A percentile compares a stretch with the other conserved stretches of the same genome.
phyloP scores from a whole-genome alignment of 768 basidiomycete genomes.

The Pleurotus djamor region DNA sequence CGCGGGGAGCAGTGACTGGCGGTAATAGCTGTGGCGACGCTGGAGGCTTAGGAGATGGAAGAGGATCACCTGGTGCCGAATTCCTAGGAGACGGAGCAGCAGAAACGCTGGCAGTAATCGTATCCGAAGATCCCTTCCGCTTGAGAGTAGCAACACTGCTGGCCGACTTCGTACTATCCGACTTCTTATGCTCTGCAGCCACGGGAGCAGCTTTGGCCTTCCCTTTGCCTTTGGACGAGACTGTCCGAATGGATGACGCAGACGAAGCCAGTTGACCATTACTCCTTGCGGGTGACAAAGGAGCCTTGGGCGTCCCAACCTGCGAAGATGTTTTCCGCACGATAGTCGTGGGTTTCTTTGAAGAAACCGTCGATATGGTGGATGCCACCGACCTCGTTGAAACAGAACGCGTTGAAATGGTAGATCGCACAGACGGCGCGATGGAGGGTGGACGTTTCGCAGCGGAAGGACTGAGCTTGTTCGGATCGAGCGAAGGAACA shows the following conservation, averaged over 20 bases:
- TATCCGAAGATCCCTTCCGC: constrained; percentile 42
- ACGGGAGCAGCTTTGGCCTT: constrained; percentile 16
- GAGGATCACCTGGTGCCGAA: constrained; percentile 18
- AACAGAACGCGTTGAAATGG: background rate
- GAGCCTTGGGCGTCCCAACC: constrained; percentile 11
- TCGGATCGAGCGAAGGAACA: constrained; percentile 25
- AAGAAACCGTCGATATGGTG: constrained; percentile 21
- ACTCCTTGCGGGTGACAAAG: constrained; percentile 1
- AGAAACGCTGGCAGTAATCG: constrained; percentile 27
- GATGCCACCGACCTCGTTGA: constrained; percentile 23
- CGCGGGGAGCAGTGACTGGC: constrained; percentile 34
- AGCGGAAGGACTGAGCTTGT: constrained; percentile 24
- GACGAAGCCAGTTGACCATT: constrained; percentile 9
- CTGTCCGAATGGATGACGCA: constrained; percentile 9
- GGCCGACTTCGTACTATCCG: constrained; percentile 39
- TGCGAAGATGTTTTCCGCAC: constrained; percentile 14
- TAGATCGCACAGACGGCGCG: constrained; percentile 13
- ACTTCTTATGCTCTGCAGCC: constrained; percentile 39
- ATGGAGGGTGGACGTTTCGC: constrained; percentile 17
- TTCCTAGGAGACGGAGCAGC: background rate
- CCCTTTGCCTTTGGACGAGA: constrained; percentile 10
- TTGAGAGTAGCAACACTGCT: constrained; percentile 39
- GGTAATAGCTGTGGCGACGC: constrained; percentile 11
- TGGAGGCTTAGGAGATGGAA: background rate
- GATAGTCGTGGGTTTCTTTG: constrained; percentile 19